These are phyloP conservation scores for Teratosphaeria destructans DNA, from an alignment of 2,329 filamentous ascomycete species.

Conservation along the genomic window DNA sequence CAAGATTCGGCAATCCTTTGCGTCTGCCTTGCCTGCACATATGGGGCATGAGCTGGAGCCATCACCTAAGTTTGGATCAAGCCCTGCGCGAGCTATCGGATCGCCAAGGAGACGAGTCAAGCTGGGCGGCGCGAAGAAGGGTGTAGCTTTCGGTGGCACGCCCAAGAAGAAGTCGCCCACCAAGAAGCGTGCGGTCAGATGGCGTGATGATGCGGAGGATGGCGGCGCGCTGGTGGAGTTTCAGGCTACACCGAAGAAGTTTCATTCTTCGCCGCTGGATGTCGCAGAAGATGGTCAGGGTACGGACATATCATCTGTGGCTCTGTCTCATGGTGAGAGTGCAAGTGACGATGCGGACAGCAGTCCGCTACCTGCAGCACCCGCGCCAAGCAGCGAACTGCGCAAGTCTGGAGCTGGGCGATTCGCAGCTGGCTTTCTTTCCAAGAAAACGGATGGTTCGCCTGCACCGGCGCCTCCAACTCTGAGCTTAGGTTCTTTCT, in stretches of 20 bases:
- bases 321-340: conserved; percentile 39
- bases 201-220: conserved; percentile 83
- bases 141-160: conserved; percentile 38
- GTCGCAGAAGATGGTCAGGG: conserved; percentile 2
- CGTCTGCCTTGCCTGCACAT: conserved; percentile 16
- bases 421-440: conserved; percentile 82
- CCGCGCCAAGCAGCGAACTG: conserved; percentile 47
- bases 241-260: conserved; percentile 74
- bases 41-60: conserved; percentile 11
- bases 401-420: conserved; percentile 43
- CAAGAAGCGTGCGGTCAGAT: conserved; percentile 71
- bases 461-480: conserved; percentile 42
- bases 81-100: conserved; percentile 43
- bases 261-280: conserved; percentile 46
- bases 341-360: conserved; percentile 31
- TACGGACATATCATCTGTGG: conserved; percentile 28
- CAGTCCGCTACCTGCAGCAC: conserved; percentile 48
- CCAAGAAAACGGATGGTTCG: conserved; percentile 59
- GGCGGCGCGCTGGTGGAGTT: conserved; percentile 74
- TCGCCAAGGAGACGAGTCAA: conserved; percentile 71
- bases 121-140: conserved; percentile 52
- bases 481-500: conserved; percentile 48
- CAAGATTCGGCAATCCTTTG: conserved; percentile 26
- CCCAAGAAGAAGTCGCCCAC: conserved; percentile 51
- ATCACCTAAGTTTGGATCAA: conserved; percentile 8